phyloP scores from a whole-genome alignment of 352 stramenopile species.

The Phytopythium sindhum region DNA sequence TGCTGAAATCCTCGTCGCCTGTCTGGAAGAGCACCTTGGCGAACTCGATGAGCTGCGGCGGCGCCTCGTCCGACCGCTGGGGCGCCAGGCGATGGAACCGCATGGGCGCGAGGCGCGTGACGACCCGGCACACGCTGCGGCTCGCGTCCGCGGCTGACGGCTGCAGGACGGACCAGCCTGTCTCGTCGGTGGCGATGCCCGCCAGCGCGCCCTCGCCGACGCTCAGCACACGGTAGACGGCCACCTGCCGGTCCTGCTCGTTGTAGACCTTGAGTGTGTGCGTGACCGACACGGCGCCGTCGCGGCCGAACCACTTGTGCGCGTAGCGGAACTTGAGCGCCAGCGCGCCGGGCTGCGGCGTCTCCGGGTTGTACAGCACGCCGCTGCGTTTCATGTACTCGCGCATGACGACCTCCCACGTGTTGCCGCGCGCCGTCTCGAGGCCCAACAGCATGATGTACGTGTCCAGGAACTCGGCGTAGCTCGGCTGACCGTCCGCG shows the following conservation, averaged over 20 bases:
- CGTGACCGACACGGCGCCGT: neutral
- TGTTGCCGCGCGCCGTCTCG: constrained; percentile 14
- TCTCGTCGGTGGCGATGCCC: constrained; percentile 24
- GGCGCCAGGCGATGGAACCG: neutral
- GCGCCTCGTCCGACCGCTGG: neutral
- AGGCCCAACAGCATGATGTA: constrained; percentile 14
- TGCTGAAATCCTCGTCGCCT: constrained; percentile 6
- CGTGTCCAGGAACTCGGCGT: constrained; percentile 22
- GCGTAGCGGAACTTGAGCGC: constrained; percentile 18
- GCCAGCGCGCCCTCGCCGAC: constrained; percentile 25
- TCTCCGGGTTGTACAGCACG: constrained; percentile 11
- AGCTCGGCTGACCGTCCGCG: constrained; percentile 10
- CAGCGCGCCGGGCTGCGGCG: constrained; percentile 20
- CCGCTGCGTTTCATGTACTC: constrained; percentile 12
- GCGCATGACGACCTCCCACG: constrained; percentile 19
- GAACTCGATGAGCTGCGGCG: constrained; percentile 7
- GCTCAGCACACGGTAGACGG: constrained; percentile 27
- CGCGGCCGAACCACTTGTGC: constrained; percentile 5
- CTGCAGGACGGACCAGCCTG: constrained; percentile 8
- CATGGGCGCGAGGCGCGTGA: constrained; percentile 1
- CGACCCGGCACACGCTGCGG: neutral
- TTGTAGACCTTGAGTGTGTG: neutral
- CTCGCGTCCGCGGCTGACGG: neutral
- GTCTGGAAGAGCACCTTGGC: neutral
- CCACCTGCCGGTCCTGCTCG: constrained; percentile 18